A percentile compares a stretch with the other conserved stretches of the same genome.
Conservation (phyloP, 352 stramenopile species). For the Phytopythium aichiense region DNA sequence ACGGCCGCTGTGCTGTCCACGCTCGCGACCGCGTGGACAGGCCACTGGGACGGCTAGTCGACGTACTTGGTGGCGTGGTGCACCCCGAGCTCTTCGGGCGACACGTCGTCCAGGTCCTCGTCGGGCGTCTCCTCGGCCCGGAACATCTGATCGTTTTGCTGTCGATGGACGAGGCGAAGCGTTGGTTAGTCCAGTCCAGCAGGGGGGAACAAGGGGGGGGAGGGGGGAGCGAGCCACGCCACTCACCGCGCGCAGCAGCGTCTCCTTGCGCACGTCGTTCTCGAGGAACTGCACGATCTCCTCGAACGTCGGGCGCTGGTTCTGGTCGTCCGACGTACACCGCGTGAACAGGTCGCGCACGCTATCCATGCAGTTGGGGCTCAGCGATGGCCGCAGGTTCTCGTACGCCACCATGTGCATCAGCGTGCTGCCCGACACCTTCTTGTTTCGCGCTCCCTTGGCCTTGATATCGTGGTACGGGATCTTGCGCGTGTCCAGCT, state of each 20-base stretch:
- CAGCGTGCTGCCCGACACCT: slow-evolving; percentile 78
- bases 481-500: slow-evolving; percentile 84
- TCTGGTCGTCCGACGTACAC: slow-evolving; percentile 77
- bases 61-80: slow-evolving; percentile 81
- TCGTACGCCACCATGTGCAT: slow-evolving; percentile 91
- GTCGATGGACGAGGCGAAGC: neutral
- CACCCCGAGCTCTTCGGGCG: slow-evolving; percentile 79
- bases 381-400: slow-evolving; percentile 79
- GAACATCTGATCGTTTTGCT: slow-evolving; percentile 18
- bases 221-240: neutral
- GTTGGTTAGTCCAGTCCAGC: neutral
- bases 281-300: slow-evolving; percentile 85
- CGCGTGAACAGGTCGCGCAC: slow-evolving; percentile 77
- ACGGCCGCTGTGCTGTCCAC: neutral
- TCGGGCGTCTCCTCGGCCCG: slow-evolving; percentile 23
- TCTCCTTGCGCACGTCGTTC: slow-evolving; percentile 83
- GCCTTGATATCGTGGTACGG: slow-evolving; percentile 88
- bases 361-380: slow-evolving; percentile 79
- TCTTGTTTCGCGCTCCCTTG: slow-evolving; percentile 78
- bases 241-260: slow-evolving; percentile 73
- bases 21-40: neutral
- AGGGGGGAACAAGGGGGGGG: too few relatives aligned
- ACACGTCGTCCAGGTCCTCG: slow-evolving; percentile 53
- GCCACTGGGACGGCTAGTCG: slow-evolving; percentile 36
- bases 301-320: slow-evolving; percentile 73